Evolutionary conservation across 2,329 filamentous ascomycete species (phyloP), one percentile per base, ranked within the genome.

Genomic region (Sphaerostilbella broomeana): DNA sequence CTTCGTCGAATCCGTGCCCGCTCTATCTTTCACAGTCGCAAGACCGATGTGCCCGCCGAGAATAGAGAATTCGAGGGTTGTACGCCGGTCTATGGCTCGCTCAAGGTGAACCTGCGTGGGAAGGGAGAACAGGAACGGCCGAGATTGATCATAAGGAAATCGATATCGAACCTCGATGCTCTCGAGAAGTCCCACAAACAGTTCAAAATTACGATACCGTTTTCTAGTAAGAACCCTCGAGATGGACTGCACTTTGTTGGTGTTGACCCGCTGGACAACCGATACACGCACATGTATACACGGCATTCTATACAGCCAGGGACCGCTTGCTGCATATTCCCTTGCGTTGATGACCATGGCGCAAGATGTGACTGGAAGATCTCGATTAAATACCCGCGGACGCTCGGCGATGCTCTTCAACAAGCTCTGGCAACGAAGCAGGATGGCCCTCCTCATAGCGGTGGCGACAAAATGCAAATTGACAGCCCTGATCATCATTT

Each of bases 221-320:
- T 95, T 55, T 69, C 72, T 16, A 77, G 86, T 22, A 78, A 77
- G 35, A 77, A 78, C 50, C 81, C 89, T 35, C 75, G 86, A 31
- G 92, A 98, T 58, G 90, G 87, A 16, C 62, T 97, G 42, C 89
- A 95, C 45, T 98, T 95, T 62, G 86, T 94, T 12, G 89, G 92
- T 4, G 75, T 92, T 25, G 80, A 87, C 30, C 79, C 81, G 41
- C 77, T 81, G 35, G 90, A 95, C 57, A 71, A 72, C 40, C 77
- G 89, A 45, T 98, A 89, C 59, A 88, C 92, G 0, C 90, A 98
- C 64, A 81, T 86, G 34, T 98, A 94, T 60, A 94, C 90, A 1
- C 82, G 81, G 27, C 88, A 90, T 54, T 84, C 82, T 2, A 68
- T 83, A 28, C 81, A 85, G 45, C 79, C 87, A 0, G 88, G 89